Evolutionary conservation across 495 filamentous ascomycete genomes (phyloP).

Genomic region (Daldinia vernicosa): DNA sequence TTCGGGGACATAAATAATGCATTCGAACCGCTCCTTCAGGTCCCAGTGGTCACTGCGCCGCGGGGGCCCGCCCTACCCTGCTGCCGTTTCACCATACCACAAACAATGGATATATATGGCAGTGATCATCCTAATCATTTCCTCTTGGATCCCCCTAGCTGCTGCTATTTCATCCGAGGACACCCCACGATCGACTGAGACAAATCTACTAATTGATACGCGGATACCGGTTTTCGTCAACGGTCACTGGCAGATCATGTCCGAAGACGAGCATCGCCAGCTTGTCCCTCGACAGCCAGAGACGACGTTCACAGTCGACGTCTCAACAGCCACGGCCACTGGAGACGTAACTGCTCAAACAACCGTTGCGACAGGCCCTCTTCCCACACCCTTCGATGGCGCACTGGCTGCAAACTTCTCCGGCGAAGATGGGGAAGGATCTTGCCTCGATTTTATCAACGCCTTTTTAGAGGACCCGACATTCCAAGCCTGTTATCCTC

Average conservation of each 20-base stretch:
- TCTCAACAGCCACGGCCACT: constrained; percentile 46
- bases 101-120: constrained; percentile 44
- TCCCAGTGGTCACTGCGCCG: constrained; percentile 35
- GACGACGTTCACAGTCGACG: constrained; percentile 50
- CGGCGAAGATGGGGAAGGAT: constrained; percentile 46
- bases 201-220: constrained; percentile 50
- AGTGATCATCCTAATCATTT: constrained; percentile 48
- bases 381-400: constrained; percentile 78
- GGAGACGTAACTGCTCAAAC: constrained; percentile 44
- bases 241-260: constrained; percentile 53
- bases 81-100: constrained; percentile 40
- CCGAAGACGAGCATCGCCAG: constrained; percentile 45
- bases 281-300: constrained; percentile 37
- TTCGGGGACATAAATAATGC: constrained; percentile 31
- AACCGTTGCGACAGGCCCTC: constrained; percentile 46
- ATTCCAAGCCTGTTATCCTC: constrained; percentile 74
- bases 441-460: constrained; percentile 75
- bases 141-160: constrained; percentile 47
- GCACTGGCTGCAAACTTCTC: constrained; percentile 73
- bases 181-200: constrained; percentile 44
- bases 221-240: constrained; percentile 45
- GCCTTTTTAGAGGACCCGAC: constrained; percentile 68
- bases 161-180: constrained; percentile 44
- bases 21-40: constrained; percentile 23
- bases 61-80: constrained; percentile 35